Evolutionary conservation across 345 rosid species (phyloP).

Genomic region (Acer campestre): DNA sequence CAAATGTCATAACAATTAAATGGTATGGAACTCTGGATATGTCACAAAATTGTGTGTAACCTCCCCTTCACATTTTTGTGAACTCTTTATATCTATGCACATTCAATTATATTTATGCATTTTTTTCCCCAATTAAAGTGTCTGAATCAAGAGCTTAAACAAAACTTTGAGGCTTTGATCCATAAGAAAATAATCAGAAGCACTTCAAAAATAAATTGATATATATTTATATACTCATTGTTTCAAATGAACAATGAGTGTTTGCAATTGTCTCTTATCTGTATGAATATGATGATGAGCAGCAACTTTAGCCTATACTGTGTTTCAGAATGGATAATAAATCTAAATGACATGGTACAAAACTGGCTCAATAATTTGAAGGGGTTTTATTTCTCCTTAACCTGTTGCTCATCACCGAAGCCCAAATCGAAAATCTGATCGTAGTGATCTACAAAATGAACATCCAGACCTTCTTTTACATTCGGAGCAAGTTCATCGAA

Average conservation of each 20-base stretch:
- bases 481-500: constrained; percentile 85
- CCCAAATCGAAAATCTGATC: constrained; percentile 67
- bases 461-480: constrained; percentile 91
- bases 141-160: too few relatives aligned
- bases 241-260: neutral
- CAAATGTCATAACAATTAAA: too few relatives aligned
- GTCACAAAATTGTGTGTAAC: too few relatives aligned
- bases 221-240: neutral
- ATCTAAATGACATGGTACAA: too few relatives aligned
- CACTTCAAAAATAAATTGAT: neutral
- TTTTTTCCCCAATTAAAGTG: too few relatives aligned
- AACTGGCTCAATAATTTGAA: constrained; percentile 10
- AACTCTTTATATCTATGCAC: too few relatives aligned
- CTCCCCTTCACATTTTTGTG: too few relatives aligned
- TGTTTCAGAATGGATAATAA: constrained; percentile 4
- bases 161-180: too few relatives aligned
- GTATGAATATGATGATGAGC: neutral
- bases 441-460: constrained; percentile 87
- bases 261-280: too few relatives aligned
- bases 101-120: too few relatives aligned
- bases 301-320: constrained; percentile 6
- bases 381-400: constrained; percentile 17
- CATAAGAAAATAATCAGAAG: neutral
- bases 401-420: constrained; percentile 41
- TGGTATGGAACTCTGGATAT: too few relatives aligned